Conservation (phyloP, 805 yeast species). For the Zygoascus ofunaensis region DNA sequence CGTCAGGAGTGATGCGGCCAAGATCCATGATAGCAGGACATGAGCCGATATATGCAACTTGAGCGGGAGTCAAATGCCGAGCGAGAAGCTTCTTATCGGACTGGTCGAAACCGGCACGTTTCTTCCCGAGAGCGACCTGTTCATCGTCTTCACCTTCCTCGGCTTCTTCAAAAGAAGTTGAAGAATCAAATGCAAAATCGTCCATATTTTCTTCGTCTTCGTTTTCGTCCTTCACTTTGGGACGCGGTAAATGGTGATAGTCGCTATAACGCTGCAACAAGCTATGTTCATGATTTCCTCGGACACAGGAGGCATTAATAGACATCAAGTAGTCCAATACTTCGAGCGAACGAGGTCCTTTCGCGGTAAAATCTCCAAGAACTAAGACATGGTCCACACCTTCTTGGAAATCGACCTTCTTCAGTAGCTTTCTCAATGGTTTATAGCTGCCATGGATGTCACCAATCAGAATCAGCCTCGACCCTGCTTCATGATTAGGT, state of each 20-base stretch:
- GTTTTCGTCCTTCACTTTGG: slow-evolving; percentile 11
- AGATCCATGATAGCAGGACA: slow-evolving; percentile 58
- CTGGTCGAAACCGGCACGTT: background rate
- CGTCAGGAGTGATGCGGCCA: slow-evolving; percentile 42
- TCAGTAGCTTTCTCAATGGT: slow-evolving; percentile 45
- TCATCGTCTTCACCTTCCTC: background rate
- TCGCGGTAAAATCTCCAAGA: slow-evolving; percentile 77
- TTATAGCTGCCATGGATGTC: slow-evolving; percentile 78
- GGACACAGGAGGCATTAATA: slow-evolving; percentile 55
- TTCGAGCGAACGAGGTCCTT: slow-evolving; percentile 67
- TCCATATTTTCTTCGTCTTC: background rate
- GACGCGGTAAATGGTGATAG: slow-evolving; percentile 39
- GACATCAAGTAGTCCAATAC: slow-evolving; percentile 59
- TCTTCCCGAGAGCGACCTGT: background rate
- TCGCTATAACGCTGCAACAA: slow-evolving; percentile 56
- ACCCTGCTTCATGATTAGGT: slow-evolving; percentile 11
- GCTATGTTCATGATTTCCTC: slow-evolving; percentile 85
- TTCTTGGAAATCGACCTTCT: slow-evolving; percentile 35
- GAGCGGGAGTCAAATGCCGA: slow-evolving; percentile 47
- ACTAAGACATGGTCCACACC: slow-evolving; percentile 50
- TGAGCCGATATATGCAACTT: slow-evolving; percentile 47
- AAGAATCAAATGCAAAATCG: background rate
- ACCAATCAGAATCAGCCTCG: slow-evolving; percentile 62
- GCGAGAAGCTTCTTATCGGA: slow-evolving; percentile 34
- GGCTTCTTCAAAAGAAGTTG: too few relatives aligned